phyloP scores from a whole-genome alignment of 1,284 basidiomycete species.

The Cryptococcus hybrid region DNA sequence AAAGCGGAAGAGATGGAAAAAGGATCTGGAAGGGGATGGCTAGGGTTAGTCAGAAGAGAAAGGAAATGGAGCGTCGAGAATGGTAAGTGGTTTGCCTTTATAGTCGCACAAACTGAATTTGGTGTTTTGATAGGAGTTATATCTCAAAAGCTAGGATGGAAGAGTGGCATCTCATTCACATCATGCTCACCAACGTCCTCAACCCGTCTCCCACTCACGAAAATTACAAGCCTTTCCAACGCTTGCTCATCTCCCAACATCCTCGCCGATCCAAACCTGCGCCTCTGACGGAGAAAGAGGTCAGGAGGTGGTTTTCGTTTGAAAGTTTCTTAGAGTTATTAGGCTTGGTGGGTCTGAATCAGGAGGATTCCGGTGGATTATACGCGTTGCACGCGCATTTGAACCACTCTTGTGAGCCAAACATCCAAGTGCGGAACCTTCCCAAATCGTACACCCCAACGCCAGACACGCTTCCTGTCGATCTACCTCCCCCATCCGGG shows the following conservation, averaged over 20 bases:
- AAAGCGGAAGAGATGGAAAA: slow-evolving; percentile 22
- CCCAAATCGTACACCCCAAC: slow-evolving; percentile 55
- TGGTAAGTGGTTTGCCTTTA: slow-evolving; percentile 35
- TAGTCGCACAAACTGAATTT: background rate
- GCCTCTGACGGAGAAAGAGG: slow-evolving; percentile 57
- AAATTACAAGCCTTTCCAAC: slow-evolving; percentile 20
- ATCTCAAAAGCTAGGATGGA: slow-evolving; percentile 56
- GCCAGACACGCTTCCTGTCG: slow-evolving; percentile 65
- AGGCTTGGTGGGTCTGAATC: slow-evolving; percentile 80
- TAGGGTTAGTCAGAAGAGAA: slow-evolving; percentile 33
- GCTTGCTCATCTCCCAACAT: slow-evolving; percentile 54
- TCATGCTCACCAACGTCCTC: slow-evolving; percentile 53
- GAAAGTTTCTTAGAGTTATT: slow-evolving; percentile 69
- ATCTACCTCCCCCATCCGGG: slow-evolving; percentile 51
- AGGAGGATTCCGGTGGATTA: slow-evolving; percentile 81
- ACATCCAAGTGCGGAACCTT: slow-evolving; percentile 60
- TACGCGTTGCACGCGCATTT: slow-evolving; percentile 83
- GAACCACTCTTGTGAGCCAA: slow-evolving; percentile 79
- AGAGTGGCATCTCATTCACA: slow-evolving; percentile 64
- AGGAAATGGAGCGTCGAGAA: slow-evolving; percentile 39
- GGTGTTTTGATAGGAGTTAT: slow-evolving; percentile 19
- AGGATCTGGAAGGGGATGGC: slow-evolving; percentile 44
- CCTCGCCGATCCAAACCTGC: slow-evolving; percentile 52
- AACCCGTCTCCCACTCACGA: slow-evolving; percentile 22
- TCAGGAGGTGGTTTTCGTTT: slow-evolving; percentile 65